Evolutionary conservation across 345 rosid species (phyloP).

Genomic region (Brassica rapa): DNA sequence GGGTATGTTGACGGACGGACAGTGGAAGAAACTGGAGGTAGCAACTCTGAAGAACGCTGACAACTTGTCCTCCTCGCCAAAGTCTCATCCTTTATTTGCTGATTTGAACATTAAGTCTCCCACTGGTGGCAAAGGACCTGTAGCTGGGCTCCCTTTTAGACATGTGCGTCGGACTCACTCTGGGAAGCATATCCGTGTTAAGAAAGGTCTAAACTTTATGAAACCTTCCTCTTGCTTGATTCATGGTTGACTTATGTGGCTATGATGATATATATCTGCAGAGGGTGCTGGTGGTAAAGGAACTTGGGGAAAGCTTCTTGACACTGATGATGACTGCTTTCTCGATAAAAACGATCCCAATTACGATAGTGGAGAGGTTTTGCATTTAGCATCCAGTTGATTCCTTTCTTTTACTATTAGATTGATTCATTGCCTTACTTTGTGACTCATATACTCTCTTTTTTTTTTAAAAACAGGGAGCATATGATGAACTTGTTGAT

Average conservation of each 20-base stretch:
- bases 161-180: conserved; percentile 88
- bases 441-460: not conserved
- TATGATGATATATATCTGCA: conserved; percentile 34
- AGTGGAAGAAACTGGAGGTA: conserved; percentile 75
- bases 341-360: conserved; percentile 93
- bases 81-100: conserved; percentile 64
- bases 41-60: conserved; percentile 69
- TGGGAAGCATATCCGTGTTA: conserved; percentile 71
- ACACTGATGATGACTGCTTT: conserved; percentile 65
- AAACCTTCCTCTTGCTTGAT: no score
- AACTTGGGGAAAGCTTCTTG: conserved; percentile 96
- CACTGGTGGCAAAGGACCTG: conserved; percentile 59
- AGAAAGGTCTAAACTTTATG: conserved; percentile 62
- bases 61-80: conserved; percentile 70
- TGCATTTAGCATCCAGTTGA: conserved; percentile 3
- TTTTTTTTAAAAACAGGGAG: conserved; percentile 61
- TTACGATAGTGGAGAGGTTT: conserved; percentile 98
- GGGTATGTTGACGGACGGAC: conserved; percentile 78
- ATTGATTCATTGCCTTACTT: not conserved
- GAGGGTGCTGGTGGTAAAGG: conserved; percentile 99
- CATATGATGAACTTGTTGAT: conserved; percentile 80
- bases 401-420: not conserved
- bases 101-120: conserved; percentile 76
- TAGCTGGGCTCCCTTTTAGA: conserved; percentile 65
- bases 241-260: not conserved